Evolutionary conservation across 1,284 basidiomycete genomes (phyloP).

Genomic region (Amylostereum chailletii): DNA sequence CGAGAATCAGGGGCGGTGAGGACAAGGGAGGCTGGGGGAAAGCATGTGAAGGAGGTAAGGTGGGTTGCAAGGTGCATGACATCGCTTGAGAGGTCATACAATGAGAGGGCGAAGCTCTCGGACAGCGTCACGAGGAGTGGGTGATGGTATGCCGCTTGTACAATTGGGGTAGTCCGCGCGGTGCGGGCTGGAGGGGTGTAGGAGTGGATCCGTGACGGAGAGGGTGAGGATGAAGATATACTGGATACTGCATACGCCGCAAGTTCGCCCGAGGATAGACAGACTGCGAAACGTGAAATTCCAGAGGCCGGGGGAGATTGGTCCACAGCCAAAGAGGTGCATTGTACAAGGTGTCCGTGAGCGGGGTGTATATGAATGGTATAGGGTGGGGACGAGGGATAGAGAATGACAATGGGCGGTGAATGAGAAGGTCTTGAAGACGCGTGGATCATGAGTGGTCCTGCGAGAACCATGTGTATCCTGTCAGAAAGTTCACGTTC

Average conservation of each 20-base stretch:
- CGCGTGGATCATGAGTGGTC: constrained; percentile 30
- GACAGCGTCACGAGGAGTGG: constrained; percentile 68
- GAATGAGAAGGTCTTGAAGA: constrained; percentile 19
- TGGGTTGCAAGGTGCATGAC: constrained; percentile 48
- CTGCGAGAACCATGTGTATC: constrained; percentile 32
- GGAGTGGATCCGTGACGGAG: constrained; percentile 33
- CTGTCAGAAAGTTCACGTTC: constrained; percentile 13
- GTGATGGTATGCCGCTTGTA: constrained; percentile 67
- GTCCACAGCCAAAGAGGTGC: constrained; percentile 60
- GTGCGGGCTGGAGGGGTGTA: constrained; percentile 36
- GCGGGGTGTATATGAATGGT: constrained; percentile 21
- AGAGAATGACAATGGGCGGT: constrained; percentile 18
- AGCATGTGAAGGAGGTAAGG: constrained; percentile 63
- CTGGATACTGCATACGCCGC: constrained; percentile 26
- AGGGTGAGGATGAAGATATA: constrained; percentile 5
- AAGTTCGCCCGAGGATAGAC: constrained; percentile 64
- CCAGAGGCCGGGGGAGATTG: constrained; percentile 47
- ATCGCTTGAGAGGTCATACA: constrained; percentile 55
- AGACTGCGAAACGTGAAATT: constrained; percentile 35
- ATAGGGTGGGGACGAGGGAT: constrained; percentile 19
- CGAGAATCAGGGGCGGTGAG: constrained; percentile 47
- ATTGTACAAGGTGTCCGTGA: constrained; percentile 20
- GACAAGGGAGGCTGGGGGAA: constrained; percentile 64
- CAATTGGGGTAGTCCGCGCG: constrained; percentile 36
- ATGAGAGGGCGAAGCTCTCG: constrained; percentile 50